phyloP scores from a whole-genome alignment of 2,329 filamentous ascomycete species.

The Phialophora expanda region DNA sequence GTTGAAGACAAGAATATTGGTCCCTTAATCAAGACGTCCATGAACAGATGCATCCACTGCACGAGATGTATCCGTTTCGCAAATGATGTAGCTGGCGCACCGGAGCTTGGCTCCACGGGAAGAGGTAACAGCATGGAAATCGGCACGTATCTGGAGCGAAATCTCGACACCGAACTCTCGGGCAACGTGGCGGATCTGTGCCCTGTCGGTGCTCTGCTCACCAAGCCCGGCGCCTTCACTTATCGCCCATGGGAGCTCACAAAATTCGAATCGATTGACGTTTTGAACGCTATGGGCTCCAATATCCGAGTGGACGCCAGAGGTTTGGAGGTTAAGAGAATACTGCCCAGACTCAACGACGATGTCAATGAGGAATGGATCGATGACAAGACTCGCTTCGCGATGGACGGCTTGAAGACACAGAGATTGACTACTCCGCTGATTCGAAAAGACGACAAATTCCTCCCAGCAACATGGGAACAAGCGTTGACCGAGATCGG shows the following conservation, averaged over 20 bases:
- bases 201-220: conserved; percentile 93
- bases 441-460: conserved; percentile 85
- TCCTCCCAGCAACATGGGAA: conserved; percentile 93
- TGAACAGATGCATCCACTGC: conserved; percentile 99
- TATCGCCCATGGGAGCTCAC: conserved; percentile 96
- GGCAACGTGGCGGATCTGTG: conserved; percentile 98
- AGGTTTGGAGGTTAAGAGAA: conserved; percentile 93
- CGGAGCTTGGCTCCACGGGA: conserved; percentile 90
- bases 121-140: conserved; percentile 98
- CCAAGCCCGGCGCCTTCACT: conserved; percentile 97
- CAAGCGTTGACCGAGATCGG: conserved; percentile 88
- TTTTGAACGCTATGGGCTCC: conserved; percentile 88
- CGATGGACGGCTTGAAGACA: conserved; percentile 94
- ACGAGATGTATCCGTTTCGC: conserved; percentile 97
- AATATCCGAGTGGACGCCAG: conserved; percentile 93
- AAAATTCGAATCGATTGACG: conserved; percentile 94
- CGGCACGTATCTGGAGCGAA: conserved; percentile 94
- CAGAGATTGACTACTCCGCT: conserved; percentile 93
- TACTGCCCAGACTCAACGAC: conserved; percentile 91
- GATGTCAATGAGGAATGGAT: conserved; percentile 99
- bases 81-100: conserved; percentile 94
- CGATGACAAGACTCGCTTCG: conserved; percentile 96
- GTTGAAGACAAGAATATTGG: conserved; percentile 99
- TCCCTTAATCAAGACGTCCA: conserved; percentile 96
- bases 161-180: conserved; percentile 91